phyloP scores from a whole-genome alignment of 768 basidiomycete genomes.

The Cystobasidium tubakii region DNA sequence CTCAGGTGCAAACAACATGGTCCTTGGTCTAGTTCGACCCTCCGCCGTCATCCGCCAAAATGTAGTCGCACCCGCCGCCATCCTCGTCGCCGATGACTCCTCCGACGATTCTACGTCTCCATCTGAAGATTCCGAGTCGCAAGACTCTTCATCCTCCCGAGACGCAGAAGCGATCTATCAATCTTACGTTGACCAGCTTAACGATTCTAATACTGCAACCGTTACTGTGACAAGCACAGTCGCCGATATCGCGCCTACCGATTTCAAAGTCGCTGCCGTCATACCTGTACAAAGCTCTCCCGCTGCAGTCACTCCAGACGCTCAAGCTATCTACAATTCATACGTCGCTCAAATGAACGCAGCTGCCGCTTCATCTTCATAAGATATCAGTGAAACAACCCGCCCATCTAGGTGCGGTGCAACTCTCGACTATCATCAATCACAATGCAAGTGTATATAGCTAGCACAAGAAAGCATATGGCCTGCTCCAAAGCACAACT shows the following conservation, averaged over 20 bases:
- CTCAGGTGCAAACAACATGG: not conserved
- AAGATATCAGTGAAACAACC: too few species aligned
- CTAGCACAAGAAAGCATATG: too few species aligned
- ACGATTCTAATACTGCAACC: not conserved
- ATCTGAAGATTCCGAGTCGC: not conserved
- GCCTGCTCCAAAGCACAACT: not conserved
- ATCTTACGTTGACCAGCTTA: conserved; percentile 11
- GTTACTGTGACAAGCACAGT: not conserved
- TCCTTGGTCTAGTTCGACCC: not conserved
- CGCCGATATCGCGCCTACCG: not conserved
- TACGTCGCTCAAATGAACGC: conserved; percentile 30
- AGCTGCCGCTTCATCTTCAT: conserved; percentile 3
- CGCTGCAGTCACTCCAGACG: not conserved
- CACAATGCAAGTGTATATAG: too few species aligned
- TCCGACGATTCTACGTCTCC: not conserved
- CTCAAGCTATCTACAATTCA: conserved; percentile 23
- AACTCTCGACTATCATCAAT: too few species aligned
- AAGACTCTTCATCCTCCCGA: not conserved
- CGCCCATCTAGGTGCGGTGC: too few species aligned
- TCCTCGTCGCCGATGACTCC: not conserved
- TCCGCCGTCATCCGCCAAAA: conserved; percentile 5
- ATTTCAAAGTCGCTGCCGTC: conserved; percentile 10
- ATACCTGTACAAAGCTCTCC: not conserved
- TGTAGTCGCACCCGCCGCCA: not conserved
- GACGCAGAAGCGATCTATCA: conserved; percentile 20